Evolutionary conservation across 441 rosid genomes (phyloP), one percentile per base, ranked within the genome.

Genomic region (Biscutella laevigata): DNA sequence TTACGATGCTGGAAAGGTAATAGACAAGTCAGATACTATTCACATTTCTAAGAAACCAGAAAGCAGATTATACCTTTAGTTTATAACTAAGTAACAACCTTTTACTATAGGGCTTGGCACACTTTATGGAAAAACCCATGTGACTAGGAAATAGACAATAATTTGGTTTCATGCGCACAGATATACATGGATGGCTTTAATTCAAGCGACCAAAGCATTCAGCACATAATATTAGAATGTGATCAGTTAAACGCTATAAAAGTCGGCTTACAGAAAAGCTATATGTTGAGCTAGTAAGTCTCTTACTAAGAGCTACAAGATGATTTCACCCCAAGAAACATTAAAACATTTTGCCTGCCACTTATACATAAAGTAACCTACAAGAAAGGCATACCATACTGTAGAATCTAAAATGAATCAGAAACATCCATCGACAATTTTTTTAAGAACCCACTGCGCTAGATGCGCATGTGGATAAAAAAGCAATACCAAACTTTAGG

Each of bases 1-100:
- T 77, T 86, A 25, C 98, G 82, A 62, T 91, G 90, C 98, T 91
- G 73, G 45, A 71, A 71, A 71, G 22, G 65, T 17, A 61, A 58
- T 67, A 17, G 50, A 56, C 53, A 69, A 58, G 57, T 59, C 41
- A 52, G 51, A n/a, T 28, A 59, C 28, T 35, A 37, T 36, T 22
- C 54, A 30, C 4, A 58, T 29, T 37, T 45, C 36, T 36, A 30
- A 45, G 28, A 44, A 25, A 35, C 22, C 27, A 16, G 48, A 50
- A 66, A 44, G 28, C 24, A 43, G 41, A 36, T 16, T 12, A 52
- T 38, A 59, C 34, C 14, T 66, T 6, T 5, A 57, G 40, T 21
- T 27, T 15, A 51, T 17, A 42, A 24, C 29, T 9, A 20, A 5
- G 53, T 42, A 57, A 34, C 21, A 55, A 33, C 25, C 49, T 11